Conservation (phyloP, 225 moss, liverwort and hornwort genomes). For the Climacium dendroides region DNA sequence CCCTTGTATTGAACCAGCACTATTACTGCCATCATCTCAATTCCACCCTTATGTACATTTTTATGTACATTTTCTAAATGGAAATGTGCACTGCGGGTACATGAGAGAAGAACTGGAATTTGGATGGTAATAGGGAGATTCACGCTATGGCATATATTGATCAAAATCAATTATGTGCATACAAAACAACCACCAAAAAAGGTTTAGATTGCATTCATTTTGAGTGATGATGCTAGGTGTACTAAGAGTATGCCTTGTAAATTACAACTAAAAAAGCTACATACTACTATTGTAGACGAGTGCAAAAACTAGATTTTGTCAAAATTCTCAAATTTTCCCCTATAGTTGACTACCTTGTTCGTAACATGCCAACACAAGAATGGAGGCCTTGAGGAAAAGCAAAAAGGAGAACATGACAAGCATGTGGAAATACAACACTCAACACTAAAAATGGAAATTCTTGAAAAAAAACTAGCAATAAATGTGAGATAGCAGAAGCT, state of each 20-base stretch:
- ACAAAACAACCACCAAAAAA: accelerated
- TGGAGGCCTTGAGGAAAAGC: background rate
- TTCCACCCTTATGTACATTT: accelerated
- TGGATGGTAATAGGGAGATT: background rate
- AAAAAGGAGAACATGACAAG: background rate
- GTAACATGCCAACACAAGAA: accelerated
- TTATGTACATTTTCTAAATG: accelerated
- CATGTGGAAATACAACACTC: background rate
- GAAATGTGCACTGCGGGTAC: background rate
- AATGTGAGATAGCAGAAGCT: background rate
- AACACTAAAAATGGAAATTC: background rate
- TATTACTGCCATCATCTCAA: background rate
- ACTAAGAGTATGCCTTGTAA: accelerated
- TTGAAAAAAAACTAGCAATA: background rate
- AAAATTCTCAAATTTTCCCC: background rate
- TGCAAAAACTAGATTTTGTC: background rate
- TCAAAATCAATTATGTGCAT: background rate
- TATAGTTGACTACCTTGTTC: accelerated
- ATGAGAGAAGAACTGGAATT: background rate
- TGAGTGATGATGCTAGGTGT: background rate
- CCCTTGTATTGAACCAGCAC: background rate
- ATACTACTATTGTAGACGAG: background rate
- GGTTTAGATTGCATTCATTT: accelerated
- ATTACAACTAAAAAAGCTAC: background rate
- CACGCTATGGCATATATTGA: accelerated